Conservation (phyloP, 306 rosid genomes). For the Acacia crassicarpa region DNA sequence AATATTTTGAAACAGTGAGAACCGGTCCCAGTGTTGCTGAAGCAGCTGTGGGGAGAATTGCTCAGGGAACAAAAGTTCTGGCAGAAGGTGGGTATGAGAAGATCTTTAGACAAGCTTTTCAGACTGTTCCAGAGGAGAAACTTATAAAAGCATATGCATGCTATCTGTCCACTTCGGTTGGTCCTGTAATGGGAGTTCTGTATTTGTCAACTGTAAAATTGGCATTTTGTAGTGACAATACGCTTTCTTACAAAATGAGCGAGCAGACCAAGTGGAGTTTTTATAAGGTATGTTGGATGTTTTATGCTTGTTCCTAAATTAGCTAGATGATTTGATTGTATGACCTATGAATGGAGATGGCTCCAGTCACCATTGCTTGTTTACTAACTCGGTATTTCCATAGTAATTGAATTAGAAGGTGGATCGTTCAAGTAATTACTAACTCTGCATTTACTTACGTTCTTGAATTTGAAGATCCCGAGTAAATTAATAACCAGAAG, state of each 20-base stretch:
- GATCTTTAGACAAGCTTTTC: slow-evolving; percentile 77
- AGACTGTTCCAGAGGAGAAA: slow-evolving; percentile 81
- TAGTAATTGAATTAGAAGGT: not conserved
- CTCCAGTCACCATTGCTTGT: not conserved
- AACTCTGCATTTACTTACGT: too few relatives aligned
- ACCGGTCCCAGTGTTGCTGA: slow-evolving; percentile 96
- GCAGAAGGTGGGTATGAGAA: slow-evolving; percentile 99
- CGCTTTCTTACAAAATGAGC: slow-evolving; percentile 76
- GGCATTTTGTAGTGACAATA: slow-evolving; percentile 89
- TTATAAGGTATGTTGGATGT: slow-evolving; percentile 64
- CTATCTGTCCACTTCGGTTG: slow-evolving; percentile 95
- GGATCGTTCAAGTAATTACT: not conserved
- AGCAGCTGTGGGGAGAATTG: slow-evolving; percentile 96
- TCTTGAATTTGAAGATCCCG: too few relatives aligned
- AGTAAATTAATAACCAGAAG: too few relatives aligned
- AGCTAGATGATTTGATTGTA: not conserved
- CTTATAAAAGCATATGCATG: slow-evolving; percentile 87
- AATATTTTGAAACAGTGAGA: slow-evolving; percentile 56
- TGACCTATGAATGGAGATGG: not conserved
- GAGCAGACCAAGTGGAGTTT: slow-evolving; percentile 85
- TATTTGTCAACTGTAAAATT: slow-evolving; percentile 86
- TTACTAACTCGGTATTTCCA: not conserved
- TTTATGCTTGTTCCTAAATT: not conserved
- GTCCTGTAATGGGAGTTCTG: slow-evolving; percentile 91
- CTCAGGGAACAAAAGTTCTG: slow-evolving; percentile 92